Percentiles rank a stretch among this genome's conserved stretches.
phyloP scores from a whole-genome alignment of 148 eudicot genomes.

The Selenicereus undatus region DNA sequence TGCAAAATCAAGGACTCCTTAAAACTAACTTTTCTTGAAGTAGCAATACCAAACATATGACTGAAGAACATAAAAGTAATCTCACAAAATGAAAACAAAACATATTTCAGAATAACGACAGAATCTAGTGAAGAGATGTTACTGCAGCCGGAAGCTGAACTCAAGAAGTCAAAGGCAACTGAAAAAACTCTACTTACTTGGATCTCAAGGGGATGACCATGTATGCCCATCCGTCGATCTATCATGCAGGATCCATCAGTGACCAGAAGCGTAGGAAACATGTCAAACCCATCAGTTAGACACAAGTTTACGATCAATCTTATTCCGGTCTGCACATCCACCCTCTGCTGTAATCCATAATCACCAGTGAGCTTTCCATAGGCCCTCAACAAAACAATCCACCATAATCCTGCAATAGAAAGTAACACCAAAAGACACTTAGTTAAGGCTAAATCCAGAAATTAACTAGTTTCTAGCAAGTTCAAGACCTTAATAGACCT shows the following conservation, averaged over 20 bases:
- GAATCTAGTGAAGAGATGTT: too few relatives aligned
- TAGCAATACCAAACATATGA: not conserved
- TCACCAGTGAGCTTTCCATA: constrained; percentile 93
- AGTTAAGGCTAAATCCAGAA: not conserved
- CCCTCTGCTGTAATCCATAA: constrained; percentile 75
- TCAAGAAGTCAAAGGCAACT: not conserved
- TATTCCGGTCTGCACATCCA: constrained; percentile 91
- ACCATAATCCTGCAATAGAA: constrained; percentile 69
- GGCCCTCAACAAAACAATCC: constrained; percentile 85
- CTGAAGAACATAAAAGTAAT: not conserved
- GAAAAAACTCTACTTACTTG: constrained; percentile 51
- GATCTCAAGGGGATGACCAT: constrained; percentile 96
- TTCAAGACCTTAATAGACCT: not conserved
- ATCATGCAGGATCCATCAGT: constrained; percentile 99
- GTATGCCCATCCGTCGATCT: constrained; percentile 96
- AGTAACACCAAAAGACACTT: constrained; percentile 13
- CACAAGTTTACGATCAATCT: constrained; percentile 73
- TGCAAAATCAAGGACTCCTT: too few relatives aligned
- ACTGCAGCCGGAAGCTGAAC: not conserved
- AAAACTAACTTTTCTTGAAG: too few relatives aligned
- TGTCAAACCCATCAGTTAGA: constrained; percentile 90
- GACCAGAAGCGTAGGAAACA: constrained; percentile 92
- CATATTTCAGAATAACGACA: not conserved
- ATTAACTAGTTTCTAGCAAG: not conserved
- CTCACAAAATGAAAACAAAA: not conserved